Evolutionary conservation across 306 rosid genomes (phyloP).

Genomic region (Acmispon strigosus): DNA sequence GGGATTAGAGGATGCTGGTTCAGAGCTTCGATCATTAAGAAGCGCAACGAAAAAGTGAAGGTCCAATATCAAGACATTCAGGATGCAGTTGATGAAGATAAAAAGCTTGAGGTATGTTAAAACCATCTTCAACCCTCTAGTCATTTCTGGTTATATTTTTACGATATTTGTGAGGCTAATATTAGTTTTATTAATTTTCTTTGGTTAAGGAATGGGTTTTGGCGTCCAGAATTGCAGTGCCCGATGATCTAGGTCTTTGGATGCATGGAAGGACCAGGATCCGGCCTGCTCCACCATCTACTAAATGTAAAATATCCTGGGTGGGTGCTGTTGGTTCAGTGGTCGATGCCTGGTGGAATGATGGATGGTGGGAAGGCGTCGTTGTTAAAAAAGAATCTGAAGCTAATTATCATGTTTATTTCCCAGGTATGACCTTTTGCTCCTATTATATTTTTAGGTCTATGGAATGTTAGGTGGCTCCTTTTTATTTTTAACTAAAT

Average conservation of each 20-base stretch:
- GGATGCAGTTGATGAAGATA: slow-evolving; percentile 69
- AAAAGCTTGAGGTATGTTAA: slow-evolving; percentile 63
- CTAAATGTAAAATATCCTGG: slow-evolving; percentile 27
- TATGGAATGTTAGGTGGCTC: not conserved
- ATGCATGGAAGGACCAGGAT: slow-evolving; percentile 41
- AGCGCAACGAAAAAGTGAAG: slow-evolving; percentile 61
- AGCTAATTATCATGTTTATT: slow-evolving; percentile 46
- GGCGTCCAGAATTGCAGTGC: slow-evolving; percentile 53
- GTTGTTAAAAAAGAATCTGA: slow-evolving; percentile 46
- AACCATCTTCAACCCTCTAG: not conserved
- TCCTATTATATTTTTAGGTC: not conserved
- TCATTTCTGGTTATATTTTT: not conserved
- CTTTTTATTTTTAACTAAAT: not conserved
- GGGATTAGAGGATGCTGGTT: slow-evolving; percentile 95
- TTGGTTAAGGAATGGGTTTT: slow-evolving; percentile 68
- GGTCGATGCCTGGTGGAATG: slow-evolving; percentile 87
- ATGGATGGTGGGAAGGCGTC: slow-evolving; percentile 99
- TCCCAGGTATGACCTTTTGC: slow-evolving; percentile 50
- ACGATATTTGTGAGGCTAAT: not conserved
- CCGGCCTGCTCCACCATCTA: slow-evolving; percentile 42
- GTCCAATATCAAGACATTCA: slow-evolving; percentile 64
- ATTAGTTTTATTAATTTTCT: not conserved
- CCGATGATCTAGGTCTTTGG: slow-evolving; percentile 51
- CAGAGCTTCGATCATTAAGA: slow-evolving; percentile 66
- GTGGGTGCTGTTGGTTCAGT: slow-evolving; percentile 43